Evolutionary conservation across 495 filamentous ascomycete genomes (phyloP).

Genomic region (Aspergillus avenaceus): DNA sequence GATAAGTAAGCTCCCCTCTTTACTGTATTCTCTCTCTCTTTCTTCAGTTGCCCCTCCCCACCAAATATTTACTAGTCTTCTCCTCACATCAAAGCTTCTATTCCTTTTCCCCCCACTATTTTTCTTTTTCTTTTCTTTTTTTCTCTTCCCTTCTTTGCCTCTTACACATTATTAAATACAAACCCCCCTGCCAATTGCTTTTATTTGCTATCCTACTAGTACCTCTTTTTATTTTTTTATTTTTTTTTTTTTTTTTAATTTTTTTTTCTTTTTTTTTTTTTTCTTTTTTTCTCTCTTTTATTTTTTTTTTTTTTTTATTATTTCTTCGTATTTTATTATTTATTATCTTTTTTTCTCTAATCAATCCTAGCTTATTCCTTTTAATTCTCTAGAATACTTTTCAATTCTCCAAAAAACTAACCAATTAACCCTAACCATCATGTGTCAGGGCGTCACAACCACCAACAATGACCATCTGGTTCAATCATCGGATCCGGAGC

Average conservation of each 20-base stretch:
- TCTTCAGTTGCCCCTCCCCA: too few relatives aligned
- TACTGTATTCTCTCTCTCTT: too few relatives aligned
- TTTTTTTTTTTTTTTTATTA: slow-evolving; percentile 2
- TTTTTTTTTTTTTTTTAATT: neutral
- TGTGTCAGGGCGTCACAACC: slow-evolving; percentile 23
- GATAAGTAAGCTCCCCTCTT: too few relatives aligned
- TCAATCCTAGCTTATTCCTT: too few relatives aligned
- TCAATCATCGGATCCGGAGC: slow-evolving; percentile 56
- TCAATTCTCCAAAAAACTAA: neutral
- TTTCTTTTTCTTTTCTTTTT: neutral
- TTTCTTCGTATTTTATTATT: too few relatives aligned
- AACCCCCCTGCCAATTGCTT: slow-evolving; percentile 15
- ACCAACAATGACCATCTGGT: slow-evolving; percentile 73
- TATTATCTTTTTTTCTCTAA: neutral
- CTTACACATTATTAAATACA: slow-evolving; percentile 12
- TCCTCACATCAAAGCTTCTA: too few relatives aligned
- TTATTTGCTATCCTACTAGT: neutral
- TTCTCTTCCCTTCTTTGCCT: neutral
- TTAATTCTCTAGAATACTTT: neutral
- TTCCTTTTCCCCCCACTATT: slow-evolving; percentile 22
- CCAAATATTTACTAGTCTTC: too few relatives aligned
- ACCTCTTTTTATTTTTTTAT: neutral
- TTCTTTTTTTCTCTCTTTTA: neutral
- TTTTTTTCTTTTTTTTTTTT: slow-evolving; percentile 12
- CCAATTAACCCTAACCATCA: slow-evolving; percentile 14